These are phyloP conservation scores for Saussurea involucrata DNA, from an alignment of 129 eudicot genomes.

Conservation along the genomic window DNA sequence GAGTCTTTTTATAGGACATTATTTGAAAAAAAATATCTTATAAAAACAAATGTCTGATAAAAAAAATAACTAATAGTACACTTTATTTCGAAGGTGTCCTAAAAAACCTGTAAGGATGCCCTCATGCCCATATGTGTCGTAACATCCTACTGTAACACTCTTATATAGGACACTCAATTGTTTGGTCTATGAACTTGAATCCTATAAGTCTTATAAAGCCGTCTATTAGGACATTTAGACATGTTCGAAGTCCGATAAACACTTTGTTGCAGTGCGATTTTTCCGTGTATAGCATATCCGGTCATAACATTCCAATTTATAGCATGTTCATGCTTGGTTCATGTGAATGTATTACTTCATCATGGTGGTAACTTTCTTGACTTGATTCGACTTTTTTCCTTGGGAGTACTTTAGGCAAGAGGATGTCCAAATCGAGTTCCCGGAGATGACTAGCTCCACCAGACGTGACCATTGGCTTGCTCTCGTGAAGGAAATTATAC, in stretches of 20 bases:
- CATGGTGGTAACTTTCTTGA: not conserved
- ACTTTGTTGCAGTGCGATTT: not conserved
- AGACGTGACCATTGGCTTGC: constrained; percentile 99
- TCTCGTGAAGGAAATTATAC: constrained; percentile 62
- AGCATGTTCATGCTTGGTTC: too few relatives aligned
- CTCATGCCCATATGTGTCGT: not conserved
- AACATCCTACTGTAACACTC: not conserved
- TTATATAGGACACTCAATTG: not conserved
- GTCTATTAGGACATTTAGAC: not conserved
- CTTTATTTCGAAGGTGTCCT: not conserved
- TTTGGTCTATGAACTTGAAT: not conserved
- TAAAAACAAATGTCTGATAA: not conserved
- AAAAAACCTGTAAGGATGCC: not conserved
- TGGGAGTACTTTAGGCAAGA: constrained; percentile 52
- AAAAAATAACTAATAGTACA: not conserved
- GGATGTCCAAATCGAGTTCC: constrained; percentile 71
- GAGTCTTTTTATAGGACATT: not conserved
- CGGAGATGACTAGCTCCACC: constrained; percentile 89
- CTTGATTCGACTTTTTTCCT: not conserved
- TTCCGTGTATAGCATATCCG: not conserved
- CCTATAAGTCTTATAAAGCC: not conserved
- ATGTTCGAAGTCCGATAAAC: not conserved
- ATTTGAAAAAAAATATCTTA: not conserved
- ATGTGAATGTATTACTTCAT: not conserved
- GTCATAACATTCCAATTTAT: not conserved